Evolutionary conservation across 2,329 filamentous ascomycete genomes (phyloP).

Genomic region (Trichoderma harzianum): DNA sequence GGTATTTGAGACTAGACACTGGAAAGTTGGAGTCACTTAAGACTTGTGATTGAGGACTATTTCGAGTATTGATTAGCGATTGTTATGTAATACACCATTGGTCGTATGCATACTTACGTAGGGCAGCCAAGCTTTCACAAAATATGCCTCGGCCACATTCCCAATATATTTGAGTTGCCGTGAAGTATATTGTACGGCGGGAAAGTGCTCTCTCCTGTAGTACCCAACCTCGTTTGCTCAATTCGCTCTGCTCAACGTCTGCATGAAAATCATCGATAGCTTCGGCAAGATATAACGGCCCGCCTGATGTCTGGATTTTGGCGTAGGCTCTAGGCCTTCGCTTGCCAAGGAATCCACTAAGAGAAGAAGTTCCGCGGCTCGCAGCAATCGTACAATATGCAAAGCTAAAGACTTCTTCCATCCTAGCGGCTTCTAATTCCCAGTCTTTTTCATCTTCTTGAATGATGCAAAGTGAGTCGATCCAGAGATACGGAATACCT

Average conservation of each 20-base stretch:
- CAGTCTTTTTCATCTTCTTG: background rate
- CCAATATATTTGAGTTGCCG: conserved; percentile 35
- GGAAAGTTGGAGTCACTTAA: background rate
- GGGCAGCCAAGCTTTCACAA: background rate
- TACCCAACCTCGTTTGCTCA: conserved; percentile 39
- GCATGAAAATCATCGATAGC: background rate
- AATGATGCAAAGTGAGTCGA: background rate
- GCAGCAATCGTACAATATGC: conserved; percentile 13
- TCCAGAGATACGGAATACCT: background rate
- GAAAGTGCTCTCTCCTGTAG: conserved; percentile 38
- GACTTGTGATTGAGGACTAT: background rate
- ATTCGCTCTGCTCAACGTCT: conserved; percentile 30
- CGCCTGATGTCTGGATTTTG: background rate
- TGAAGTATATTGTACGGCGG: conserved; percentile 37
- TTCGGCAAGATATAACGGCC: background rate
- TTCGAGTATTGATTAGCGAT: rapidly evolving
- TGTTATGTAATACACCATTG: too few species aligned
- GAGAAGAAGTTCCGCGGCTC: background rate
- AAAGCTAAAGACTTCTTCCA: conserved; percentile 16
- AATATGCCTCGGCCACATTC: conserved; percentile 33
- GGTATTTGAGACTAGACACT: background rate
- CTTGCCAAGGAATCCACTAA: background rate
- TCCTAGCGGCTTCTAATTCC: conserved; percentile 15
- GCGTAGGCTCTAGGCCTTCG: background rate
- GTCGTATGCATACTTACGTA: background rate